Base-by-base conservation (phyloP, 257 asterid genomes). In the Plantago major region DNA sequence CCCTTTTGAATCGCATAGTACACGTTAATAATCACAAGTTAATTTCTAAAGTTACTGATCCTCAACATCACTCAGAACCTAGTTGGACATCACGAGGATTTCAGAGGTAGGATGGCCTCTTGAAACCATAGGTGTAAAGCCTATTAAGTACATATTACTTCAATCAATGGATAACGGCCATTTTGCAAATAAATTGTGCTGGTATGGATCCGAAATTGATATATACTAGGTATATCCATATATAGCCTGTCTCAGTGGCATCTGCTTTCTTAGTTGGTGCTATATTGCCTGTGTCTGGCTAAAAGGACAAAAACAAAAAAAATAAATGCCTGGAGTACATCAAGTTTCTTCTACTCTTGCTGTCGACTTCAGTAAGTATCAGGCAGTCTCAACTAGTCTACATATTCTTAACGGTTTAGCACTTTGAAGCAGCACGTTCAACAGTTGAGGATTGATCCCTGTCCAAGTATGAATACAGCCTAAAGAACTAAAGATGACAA, bases 21-120 rank as follows among this genome's bases (percentile, higher is more conserved):
- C 40, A 33, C 40, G 40, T 33, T 33, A 33, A 33, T 7, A 33
- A 33, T 33, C 8, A 33, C 8, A 33, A n/a, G 37, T 30, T 30
- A 30, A 3, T 30, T 30, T 30, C 14, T 5, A 18, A 57, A 12
- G 44, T 11, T 55, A 56, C 46, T 16, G 30, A 46, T 46, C 55
- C 42, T 30, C 55, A 50, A 63, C 48, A 49, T 10, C 43, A 60
- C 47, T 52, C 65, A 55, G 44, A 65, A 42, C 43, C 43, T 60
- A 38, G 42, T 46, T 38, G 22, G 15, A 42, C 55, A 59, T 5
- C 16, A 16, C 42, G 63, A 54, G 26, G 14, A 8, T 22, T 22
- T n/a, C 0, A 22, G 10, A 17, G 38, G 61, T 43, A 14, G 22
- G 11, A 45, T 46, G 55, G 53, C 28, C 55, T 55, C 48, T 65